Conservation (phyloP, 768 basidiomycete species). For the Amanita fuliginea region DNA sequence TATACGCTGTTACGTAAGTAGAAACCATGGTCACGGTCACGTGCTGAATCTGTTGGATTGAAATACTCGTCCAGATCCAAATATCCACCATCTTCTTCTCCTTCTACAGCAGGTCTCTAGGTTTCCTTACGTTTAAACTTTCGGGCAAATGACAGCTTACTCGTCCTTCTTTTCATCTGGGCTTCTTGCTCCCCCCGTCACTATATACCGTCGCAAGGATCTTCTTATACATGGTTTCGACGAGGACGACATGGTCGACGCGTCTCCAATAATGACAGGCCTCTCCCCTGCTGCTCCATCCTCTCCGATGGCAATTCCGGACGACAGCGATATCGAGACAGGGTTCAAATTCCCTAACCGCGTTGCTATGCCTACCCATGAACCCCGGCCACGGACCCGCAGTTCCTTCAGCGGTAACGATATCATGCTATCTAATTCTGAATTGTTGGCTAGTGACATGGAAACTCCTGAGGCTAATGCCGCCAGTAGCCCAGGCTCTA, state of each 20-base stretch:
- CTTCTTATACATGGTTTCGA: background rate
- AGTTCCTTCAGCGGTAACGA: no score
- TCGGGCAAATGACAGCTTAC: conserved; percentile 29
- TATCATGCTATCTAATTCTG: background rate
- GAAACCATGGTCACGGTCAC: background rate
- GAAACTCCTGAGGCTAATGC: background rate
- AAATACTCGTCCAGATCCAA: background rate
- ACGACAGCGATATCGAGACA: conserved; percentile 25
- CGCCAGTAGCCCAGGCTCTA: background rate
- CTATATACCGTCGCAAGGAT: background rate
- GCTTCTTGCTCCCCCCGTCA: conserved; percentile 39
- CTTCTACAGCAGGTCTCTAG: background rate
- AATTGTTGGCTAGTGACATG: background rate
- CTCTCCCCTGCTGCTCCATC: conserved; percentile 13
- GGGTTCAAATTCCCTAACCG: conserved; percentile 15
- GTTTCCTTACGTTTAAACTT: conserved; percentile 1
- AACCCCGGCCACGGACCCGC: background rate
- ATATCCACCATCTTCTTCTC: background rate
- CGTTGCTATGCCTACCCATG: conserved; percentile 14
- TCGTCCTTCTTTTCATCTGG: conserved; percentile 66
- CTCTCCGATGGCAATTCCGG: conserved; percentile 15
- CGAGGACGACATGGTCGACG: conserved; percentile 1
- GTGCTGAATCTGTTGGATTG: background rate
- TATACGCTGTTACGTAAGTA: background rate
- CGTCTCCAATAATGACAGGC: background rate